Base-by-base conservation (phyloP, 2,329 filamentous ascomycete species). In the Cercospora nicotianae region DNA sequence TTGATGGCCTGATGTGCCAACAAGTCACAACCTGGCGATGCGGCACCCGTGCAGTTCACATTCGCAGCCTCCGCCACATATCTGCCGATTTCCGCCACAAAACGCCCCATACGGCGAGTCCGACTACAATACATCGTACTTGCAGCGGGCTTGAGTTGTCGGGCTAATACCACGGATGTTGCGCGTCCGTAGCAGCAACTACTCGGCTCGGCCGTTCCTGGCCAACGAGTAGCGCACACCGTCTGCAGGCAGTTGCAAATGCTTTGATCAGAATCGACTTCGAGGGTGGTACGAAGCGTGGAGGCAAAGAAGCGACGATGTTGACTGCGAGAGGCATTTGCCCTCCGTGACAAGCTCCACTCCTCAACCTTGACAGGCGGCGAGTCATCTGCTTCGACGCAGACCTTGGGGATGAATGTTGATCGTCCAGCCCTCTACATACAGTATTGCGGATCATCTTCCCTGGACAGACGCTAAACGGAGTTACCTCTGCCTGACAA, bases 91-190 rank as follows among this genome's bases (percentile, higher is more conserved):
- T 10, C 23, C 23, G 53, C 53, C 53, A 57, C 53, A 26, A n/a
- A 57, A 57, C 53, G 53, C 53, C 53, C 30, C 53, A 18, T 9
- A n/a, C 53, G 53, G 53, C 53, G 53, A 57, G 53, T 57, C 53
- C 53, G 53, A 57, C 18, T 23, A 23, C 18, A 39, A 39, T n/a
- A 39, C 16, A n/a, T 39, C 36, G 36, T n/a, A 39, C 36, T 39
- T 39, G 36, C 16, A 39, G 36, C 36, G 16, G 36, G 16, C 36
- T 39, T 8, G 36, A n/a, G 16, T 3, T 39, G 5, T 39, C 6
- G 16, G 36, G 36, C 36, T n/a, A 3, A 39, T 20, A 48, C 42
- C 7, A 12, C 16, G 6, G 42, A 12, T 48, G 18, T 48, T 20
- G 8, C 18, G 42, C 42, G 42, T 48, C 42, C 42, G 18, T 48